A percentile compares a stretch with the other conserved stretches of the same genome.
Conservation (phyloP, 176 grass and related monocot genomes). For the Thinopyrum elongatum region DNA sequence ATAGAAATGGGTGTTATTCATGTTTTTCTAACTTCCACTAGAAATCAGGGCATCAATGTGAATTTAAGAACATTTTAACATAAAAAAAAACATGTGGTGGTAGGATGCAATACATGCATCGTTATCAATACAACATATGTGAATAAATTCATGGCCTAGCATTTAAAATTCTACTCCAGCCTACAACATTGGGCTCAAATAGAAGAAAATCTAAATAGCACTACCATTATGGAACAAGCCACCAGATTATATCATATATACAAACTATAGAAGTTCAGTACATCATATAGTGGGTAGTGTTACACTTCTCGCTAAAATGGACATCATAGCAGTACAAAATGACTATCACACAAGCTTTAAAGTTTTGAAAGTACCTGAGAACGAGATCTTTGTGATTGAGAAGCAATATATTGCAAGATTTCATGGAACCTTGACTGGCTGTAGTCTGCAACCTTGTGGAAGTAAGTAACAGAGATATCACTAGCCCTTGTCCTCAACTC, state of each 20-base stretch:
- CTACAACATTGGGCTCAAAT: constrained; percentile 19
- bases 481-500: constrained; percentile 67
- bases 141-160: not conserved
- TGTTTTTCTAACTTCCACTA: not conserved
- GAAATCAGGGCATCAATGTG: constrained; percentile 12
- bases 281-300: not conserved
- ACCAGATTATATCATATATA: not conserved
- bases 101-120: not conserved
- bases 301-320: not conserved
- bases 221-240: not conserved
- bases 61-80: not conserved
- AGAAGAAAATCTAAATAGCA: not conserved
- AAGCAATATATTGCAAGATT: constrained; percentile 74
- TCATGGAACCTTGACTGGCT: constrained; percentile 77
- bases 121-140: not conserved
- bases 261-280: not conserved
- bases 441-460: constrained; percentile 62
- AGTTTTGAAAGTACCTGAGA: constrained; percentile 30
- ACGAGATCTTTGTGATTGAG: constrained; percentile 50
- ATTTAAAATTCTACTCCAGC: not conserved
- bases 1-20: not conserved
- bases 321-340: not conserved
- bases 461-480: constrained; percentile 55
- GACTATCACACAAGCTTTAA: constrained; percentile 6
- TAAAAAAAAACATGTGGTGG: not conserved